phyloP scores from a whole-genome alignment of 768 basidiomycete species.

The Boletellus emodensis region DNA sequence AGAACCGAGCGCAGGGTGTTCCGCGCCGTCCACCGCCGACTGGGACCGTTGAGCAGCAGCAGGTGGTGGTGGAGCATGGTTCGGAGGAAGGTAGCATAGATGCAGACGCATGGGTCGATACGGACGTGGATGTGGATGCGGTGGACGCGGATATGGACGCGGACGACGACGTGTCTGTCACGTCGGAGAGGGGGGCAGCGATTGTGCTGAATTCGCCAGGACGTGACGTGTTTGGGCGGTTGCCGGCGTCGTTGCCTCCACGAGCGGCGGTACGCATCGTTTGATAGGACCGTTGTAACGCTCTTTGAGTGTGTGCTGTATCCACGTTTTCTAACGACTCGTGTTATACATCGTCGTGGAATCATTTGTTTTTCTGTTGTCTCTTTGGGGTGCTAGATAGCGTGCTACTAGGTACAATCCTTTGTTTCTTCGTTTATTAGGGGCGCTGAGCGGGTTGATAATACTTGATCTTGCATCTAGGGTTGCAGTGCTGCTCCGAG shows the following conservation, averaged over 20 bases:
- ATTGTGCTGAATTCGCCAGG: conserved; percentile 8
- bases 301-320: neutral
- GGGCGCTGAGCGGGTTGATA: too few species aligned
- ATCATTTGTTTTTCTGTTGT: too few species aligned
- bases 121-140: conserved; percentile 40
- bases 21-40: conserved; percentile 1
- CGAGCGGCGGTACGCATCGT: neutral
- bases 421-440: too few species aligned
- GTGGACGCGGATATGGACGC: too few species aligned
- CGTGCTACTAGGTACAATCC: too few species aligned
- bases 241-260: neutral
- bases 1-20: neutral
- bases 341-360: too few species aligned
- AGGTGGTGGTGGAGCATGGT: neutral
- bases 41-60: neutral
- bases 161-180: conserved; percentile 22
- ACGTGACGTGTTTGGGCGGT: conserved; percentile 10
- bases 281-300: neutral
- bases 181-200: conserved; percentile 7
- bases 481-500: too few species aligned
- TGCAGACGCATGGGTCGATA: conserved; percentile 37
- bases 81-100: conserved; percentile 17
- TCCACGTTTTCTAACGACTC: neutral
- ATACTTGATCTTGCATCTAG: too few species aligned
- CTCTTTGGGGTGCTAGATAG: too few species aligned